phyloP scores from a whole-genome alignment of 2,329 filamentous ascomycete species.

The Thielaviopsis euricoi region DNA sequence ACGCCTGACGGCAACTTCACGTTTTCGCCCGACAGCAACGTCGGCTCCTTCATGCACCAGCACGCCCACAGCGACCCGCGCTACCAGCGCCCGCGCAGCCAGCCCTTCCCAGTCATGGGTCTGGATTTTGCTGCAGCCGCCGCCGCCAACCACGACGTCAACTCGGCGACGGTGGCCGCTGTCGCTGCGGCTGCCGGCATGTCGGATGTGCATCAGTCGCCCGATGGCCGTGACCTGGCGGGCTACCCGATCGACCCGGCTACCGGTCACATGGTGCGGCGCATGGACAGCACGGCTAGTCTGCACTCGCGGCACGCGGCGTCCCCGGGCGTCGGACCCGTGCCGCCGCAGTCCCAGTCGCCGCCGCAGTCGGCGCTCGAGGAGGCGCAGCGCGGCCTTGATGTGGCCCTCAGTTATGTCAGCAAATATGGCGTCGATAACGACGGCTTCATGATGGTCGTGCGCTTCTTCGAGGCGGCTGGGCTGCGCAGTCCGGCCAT shows the following conservation, averaged over 20 bases:
- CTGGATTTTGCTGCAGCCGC: conserved; percentile 46
- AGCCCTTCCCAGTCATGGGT: conserved; percentile 65
- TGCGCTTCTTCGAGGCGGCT: conserved; percentile 12
- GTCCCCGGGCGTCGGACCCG: neutral
- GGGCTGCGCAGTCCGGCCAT: conserved; percentile 2
- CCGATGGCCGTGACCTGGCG: neutral
- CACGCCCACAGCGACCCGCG: conserved; percentile 24
- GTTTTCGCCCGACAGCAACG: conserved; percentile 59
- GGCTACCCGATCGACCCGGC: neutral
- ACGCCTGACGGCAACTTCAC: conserved; percentile 60
- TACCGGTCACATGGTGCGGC: conserved; percentile 5
- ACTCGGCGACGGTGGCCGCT: neutral
- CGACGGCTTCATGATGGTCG: conserved; percentile 9
- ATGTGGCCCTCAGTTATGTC: conserved; percentile 11
- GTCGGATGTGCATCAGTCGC: conserved; percentile 14
- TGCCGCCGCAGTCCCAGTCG: neutral
- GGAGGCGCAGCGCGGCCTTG: conserved; percentile 12
- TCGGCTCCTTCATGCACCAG: conserved; percentile 40
- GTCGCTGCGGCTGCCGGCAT: neutral
- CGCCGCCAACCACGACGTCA: conserved; percentile 21
- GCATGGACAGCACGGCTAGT: conserved; percentile 7
- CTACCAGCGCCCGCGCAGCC: conserved; percentile 62
- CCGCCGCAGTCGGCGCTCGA: conserved; percentile 7
- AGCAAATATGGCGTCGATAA: conserved; percentile 9
- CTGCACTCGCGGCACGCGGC: neutral